Base-by-base conservation (phyloP, 257 asterid genomes). In the Leptodermis oblonga region DNA sequence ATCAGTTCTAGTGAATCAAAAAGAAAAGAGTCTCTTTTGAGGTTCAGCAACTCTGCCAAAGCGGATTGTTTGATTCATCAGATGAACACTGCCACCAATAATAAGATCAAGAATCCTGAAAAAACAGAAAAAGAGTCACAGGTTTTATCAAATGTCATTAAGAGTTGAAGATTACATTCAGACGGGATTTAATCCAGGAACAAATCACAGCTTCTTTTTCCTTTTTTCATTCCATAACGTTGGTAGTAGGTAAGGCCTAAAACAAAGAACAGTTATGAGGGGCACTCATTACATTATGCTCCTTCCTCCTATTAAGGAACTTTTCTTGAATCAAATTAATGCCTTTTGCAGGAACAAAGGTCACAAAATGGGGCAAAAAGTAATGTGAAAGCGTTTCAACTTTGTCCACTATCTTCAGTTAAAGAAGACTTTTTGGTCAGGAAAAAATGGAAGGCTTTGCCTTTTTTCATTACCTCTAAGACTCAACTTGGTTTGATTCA, bases 391-490 rank as follows among this genome's bases (percentile, higher is more conserved):
- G 69, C 25, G 26, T 39, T 67, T 22, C 28, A 67, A 22, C 59
- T 26, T 33, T 23, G 0, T 8, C 69, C 72, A 75, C 54, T 34
- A 7, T 13, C 43, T 65, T 61, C 51, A 33, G 31, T 53, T 20
- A 74, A 69, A 67, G 76, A 66, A 62, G 75, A 74, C 79, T 65
- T 75, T 30, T 83, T 71, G 78, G 81, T 56, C 42, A 59, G 59
- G 30, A 15, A 39, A 62, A 34, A 65, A 48, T 46, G 4, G 41
- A 71, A 70, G 73, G 56, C 10, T 30, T 33, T 13, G 65, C 55
- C 70, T 4, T 59, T 77, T 77, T 25, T n/a, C n/a, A n/a, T 79
- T 81, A 88, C 95, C 90, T 81, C 86, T 87, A 73, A 75, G 65
- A 60, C 63, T 71, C 75, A 78, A 71, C 63, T 45, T 67, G 31